phyloP scores from a whole-genome alignment of 345 rosid genomes.

The Turnera subulata region DNA sequence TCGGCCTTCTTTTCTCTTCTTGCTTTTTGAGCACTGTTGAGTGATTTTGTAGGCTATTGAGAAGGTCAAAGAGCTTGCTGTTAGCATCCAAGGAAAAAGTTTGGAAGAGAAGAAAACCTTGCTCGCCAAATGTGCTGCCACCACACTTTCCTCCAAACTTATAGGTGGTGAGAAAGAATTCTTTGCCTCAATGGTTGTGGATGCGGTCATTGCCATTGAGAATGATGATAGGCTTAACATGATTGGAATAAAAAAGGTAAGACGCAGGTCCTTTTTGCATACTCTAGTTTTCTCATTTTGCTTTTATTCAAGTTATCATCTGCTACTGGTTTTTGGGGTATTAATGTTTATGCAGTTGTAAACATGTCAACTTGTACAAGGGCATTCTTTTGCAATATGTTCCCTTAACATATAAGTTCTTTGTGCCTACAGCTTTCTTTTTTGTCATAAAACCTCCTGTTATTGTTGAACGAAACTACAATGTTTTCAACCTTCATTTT shows the following conservation, averaged over 20 bases:
- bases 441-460: not conserved
- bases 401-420: too few species aligned
- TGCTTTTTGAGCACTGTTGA: not conserved
- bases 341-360: too few species aligned
- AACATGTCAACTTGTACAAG: too few species aligned
- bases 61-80: constrained; percentile 75
- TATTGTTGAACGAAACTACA: not conserved
- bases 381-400: too few species aligned
- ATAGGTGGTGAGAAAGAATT: constrained; percentile 98
- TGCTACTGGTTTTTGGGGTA: not conserved
- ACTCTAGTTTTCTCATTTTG: too few species aligned
- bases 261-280: not conserved
- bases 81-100: constrained; percentile 90
- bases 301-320: not conserved
- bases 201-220: constrained; percentile 88
- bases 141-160: constrained; percentile 93
- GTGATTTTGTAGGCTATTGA: constrained; percentile 57
- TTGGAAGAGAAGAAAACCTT: constrained; percentile 85
- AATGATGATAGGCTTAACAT: constrained; percentile 75
- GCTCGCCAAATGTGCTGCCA: constrained; percentile 87
- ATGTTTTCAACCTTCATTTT: too few species aligned
- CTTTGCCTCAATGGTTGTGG: constrained; percentile 89
- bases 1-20: not conserved
- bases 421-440: too few species aligned
- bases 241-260: constrained; percentile 95